A percentile compares a stretch with the other conserved stretches of the same genome.
phyloP scores from a whole-genome alignment of 768 basidiomycete genomes.

The Mycena epipterygia region DNA sequence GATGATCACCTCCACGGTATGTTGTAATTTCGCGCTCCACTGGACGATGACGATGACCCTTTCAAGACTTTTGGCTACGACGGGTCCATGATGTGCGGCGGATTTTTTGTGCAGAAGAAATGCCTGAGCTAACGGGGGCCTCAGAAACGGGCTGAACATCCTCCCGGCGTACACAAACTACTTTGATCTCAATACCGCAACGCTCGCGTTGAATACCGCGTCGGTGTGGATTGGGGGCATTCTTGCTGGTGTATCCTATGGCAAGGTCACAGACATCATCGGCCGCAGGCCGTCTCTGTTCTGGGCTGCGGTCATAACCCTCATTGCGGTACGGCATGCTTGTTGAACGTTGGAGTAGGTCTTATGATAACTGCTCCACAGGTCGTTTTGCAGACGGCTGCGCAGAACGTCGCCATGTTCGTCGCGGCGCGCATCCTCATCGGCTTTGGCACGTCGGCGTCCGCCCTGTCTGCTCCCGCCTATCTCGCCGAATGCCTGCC shows the following conservation, averaged over 20 bases:
- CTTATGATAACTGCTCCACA: neutral
- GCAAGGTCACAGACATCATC: conserved; percentile 40
- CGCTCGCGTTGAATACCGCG: conserved; percentile 35
- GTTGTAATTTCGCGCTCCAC: neutral
- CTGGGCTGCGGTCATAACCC: conserved; percentile 38
- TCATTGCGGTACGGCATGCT: conserved; percentile 29
- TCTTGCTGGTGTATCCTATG: conserved; percentile 39
- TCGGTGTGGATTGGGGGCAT: conserved; percentile 41
- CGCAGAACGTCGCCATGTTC: conserved; percentile 41
- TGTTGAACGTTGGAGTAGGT: too few relatives aligned
- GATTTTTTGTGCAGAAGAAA: neutral
- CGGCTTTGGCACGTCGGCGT: conserved; percentile 40
- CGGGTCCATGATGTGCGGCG: conserved; percentile 31
- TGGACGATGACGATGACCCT: neutral
- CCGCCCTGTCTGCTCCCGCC: conserved; percentile 38
- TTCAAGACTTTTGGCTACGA: conserved; percentile 35
- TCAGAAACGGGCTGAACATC: conserved; percentile 40
- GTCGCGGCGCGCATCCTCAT: conserved; percentile 40
- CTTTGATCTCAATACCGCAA: conserved; percentile 32
- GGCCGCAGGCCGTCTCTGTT: conserved; percentile 38
- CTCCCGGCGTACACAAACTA: conserved; percentile 37
- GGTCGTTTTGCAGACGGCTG: conserved; percentile 39
- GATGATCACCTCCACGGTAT: conserved; percentile 31
- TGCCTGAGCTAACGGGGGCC: neutral
- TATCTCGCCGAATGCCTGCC: conserved; percentile 40